Evolutionary conservation across 2,329 filamentous ascomycete genomes (phyloP), one percentile per base, ranked within the genome.

Genomic region (Coleophoma crateriformis): DNA sequence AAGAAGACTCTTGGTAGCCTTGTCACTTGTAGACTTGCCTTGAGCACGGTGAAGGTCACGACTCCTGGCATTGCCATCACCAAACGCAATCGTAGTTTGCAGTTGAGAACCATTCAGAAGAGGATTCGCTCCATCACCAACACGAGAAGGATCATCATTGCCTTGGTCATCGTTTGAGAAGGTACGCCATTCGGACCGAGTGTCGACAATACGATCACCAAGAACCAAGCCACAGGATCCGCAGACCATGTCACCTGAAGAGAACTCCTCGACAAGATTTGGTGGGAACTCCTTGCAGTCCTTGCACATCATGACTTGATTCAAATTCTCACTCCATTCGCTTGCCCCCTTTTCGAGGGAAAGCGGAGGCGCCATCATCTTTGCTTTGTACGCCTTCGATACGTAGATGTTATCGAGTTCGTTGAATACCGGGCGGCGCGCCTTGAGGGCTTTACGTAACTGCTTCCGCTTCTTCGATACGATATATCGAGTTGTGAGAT

Each of bases 151-250:
- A 59, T 99, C 94, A 61, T 97, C 95, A 64, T 88, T 91, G 63
- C 89, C 90, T 68, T 96, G 90, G 67, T 99, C 95, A 64, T 99
- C 94, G 67, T 97, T 97, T 65, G 91, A 90, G 72, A 99, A 99
- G 1, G 94, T 99, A 66, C 94, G 89, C 94, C 94, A 99, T 73
- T 99, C 94, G 44, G 90, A 96, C 54, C 95, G 87, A 53, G 89
- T 95, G 66, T 99, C 95, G 64, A 99, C 91, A 66, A 94, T 90
- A 58, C 90, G 87, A 63, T 92, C 88, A 52, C 88, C 87, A 32
- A 99, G 80, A 6, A 99, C 94, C 33, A 96, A 77, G 35, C 94
- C 94, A 63, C 94, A 99, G 54, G 87, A 90, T 51, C 81, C 87
- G 67, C 94, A 99, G 49, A 99, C 90, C 67, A 95, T 88, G 68